Conservation (phyloP, 1,284 basidiomycete genomes). For the Leccinum angustisporum region DNA sequence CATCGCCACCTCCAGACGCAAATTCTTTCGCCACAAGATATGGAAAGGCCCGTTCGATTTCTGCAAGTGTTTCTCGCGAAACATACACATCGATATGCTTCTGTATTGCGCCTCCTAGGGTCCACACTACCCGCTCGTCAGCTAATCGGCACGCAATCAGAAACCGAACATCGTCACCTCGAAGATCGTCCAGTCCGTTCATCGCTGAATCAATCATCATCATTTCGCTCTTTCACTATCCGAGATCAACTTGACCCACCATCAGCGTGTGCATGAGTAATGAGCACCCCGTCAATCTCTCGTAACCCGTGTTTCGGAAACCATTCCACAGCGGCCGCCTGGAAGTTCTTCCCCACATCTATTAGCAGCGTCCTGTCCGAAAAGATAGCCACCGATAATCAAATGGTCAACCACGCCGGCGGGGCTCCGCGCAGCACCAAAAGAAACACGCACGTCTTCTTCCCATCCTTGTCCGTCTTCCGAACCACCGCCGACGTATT, state of each 20-base stretch:
- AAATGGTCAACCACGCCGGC: neutral
- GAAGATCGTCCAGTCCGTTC: constrained; percentile 80
- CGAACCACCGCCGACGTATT: constrained; percentile 73
- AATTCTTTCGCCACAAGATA: constrained; percentile 75
- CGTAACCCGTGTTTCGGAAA: constrained; percentile 76
- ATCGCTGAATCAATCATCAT: constrained; percentile 50
- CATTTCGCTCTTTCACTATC: neutral
- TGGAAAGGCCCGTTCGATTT: constrained; percentile 70
- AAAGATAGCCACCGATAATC: constrained; percentile 2
- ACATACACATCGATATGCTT: constrained; percentile 71
- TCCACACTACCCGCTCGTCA: constrained; percentile 59
- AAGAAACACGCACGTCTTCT: constrained; percentile 48
- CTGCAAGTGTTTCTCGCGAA: constrained; percentile 61
- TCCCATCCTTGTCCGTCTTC: constrained; percentile 47
- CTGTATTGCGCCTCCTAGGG: constrained; percentile 65
- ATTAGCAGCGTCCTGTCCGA: constrained; percentile 65
- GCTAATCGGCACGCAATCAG: constrained; percentile 1
- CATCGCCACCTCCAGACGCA: constrained; percentile 78
- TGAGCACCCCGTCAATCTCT: constrained; percentile 73
- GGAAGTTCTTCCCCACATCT: constrained; percentile 82
- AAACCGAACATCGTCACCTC: constrained; percentile 45
- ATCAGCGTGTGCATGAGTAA: constrained; percentile 81
- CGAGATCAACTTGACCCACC: constrained; percentile 42
- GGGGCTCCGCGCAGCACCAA: neutral
- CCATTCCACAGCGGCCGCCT: constrained; percentile 73